Base-by-base conservation (phyloP, 2,329 filamentous ascomycete species). In the Teratosphaeria gauchensis region DNA sequence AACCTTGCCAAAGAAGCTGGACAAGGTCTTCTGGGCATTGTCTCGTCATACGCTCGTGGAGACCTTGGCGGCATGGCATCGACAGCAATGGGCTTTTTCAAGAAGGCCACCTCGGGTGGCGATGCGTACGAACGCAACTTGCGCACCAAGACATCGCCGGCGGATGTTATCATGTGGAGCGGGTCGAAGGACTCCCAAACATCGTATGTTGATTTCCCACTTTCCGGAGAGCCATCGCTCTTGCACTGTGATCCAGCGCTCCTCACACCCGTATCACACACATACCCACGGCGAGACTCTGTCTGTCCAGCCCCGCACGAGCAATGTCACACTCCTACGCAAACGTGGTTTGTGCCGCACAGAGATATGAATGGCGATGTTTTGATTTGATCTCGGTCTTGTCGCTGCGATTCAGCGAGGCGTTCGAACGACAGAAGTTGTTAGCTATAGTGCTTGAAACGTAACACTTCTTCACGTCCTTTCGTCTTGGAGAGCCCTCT, bases 121-220 rank as follows among this genome's bases (percentile, higher is more conserved):
- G 84, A 87, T 38, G 86, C 87, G 19, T 87, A 91, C 74, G 82
- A 95, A 75, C 86, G 85, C 72, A 89, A 92, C 62, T 81, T 90
- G 71, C 83, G 88, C 65, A 97, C 92, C 51, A 95, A 95, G 78
- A 97, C 94, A 16, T 94, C 88, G 57, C 87, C 92, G 1, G 94
- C 94, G 48, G 94, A 99, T 74, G 94, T 99, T 33, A 84, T 99
- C 72, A 95, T 96, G 89, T 96, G 92, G 88, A 95, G 90, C 61
- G 94, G 94, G 59, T 95, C 90, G 77, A 96, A 96, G 76, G 94
- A 99, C 71, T 84, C 87, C 62, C 94, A 97, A 76, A 99, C 94
- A 65, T 92, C 88, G 86, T 90, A 79, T 77, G 87, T 85, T 68
- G 64, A 70, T 62, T 71, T 66, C 55, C 53, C 38, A 58, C 61